Base-by-base conservation (phyloP, 805 yeast species). In the Scheffersomyces ergatensis region DNA sequence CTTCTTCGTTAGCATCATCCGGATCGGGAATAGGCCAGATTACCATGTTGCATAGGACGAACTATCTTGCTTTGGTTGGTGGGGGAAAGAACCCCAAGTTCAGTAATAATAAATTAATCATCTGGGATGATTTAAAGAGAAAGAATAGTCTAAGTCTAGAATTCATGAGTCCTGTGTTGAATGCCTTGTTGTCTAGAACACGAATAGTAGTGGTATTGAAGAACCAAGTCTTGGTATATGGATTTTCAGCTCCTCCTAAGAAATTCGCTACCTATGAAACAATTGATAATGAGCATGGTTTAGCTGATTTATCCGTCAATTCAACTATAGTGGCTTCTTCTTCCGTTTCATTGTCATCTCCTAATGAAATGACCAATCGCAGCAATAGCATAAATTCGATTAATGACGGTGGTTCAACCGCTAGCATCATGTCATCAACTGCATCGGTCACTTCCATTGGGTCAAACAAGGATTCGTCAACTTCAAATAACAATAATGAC, bases 101-200 rank as follows among this genome's bases (percentile, higher is more conserved):
- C 53, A 85, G 96, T 1, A 72, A 78, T 49, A 88, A 87, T 63
- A 86, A 85, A 58, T 77, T 89, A 29, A 75, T 89, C 26, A 82
- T 92, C 14, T 93, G 97, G 96, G 97, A 92, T 62, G 98, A 92
- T 58, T 62, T 87, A 45, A 86, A 87, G 61, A 76, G 83, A 47
- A 82, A 81, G 49, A 82, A 82, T 21, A 84, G 90, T 3, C 69
- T 88, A 15, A 75, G 76, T 27, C 63, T 93, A 44, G 93, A 87
- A 57, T 89, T 90, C 57, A 74, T 77, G 70, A 77, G 82, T 34
- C 86, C 92, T 0, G 83, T 92, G 3, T 65, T 85, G 35, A 81
- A 84, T 47, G 89, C 88, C 8, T 73, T 83, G 30, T 62, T 92
- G 30, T 85, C 95, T 9, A 71, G 96, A 41, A 77, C 83, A 11